Conservation (phyloP, 768 basidiomycete genomes). For the Podaxis sp. region DNA sequence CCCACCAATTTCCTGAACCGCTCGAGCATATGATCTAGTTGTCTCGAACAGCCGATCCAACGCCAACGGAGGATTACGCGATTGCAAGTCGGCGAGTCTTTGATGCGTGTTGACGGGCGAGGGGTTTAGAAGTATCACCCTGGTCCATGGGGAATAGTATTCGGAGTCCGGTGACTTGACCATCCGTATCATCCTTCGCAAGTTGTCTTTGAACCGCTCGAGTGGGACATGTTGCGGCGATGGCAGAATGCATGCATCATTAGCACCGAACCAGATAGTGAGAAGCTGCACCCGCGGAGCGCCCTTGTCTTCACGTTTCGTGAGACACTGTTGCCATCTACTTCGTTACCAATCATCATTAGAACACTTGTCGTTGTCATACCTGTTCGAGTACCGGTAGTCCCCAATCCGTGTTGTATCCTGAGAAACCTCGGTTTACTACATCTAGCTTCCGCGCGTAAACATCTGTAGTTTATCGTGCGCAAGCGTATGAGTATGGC, state of each 20-base stretch:
- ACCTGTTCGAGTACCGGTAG: slow-evolving; percentile 80
- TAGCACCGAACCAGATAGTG: slow-evolving; percentile 88
- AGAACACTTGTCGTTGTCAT: slow-evolving; percentile 14
- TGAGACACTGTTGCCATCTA: slow-evolving; percentile 48
- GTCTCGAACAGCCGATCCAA: slow-evolving; percentile 63
- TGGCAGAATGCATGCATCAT: slow-evolving; percentile 73
- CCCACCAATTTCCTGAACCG: slow-evolving; percentile 59
- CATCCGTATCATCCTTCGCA: slow-evolving; percentile 60
- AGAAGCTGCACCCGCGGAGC: slow-evolving; percentile 69
- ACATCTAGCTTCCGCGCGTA: slow-evolving; percentile 85
- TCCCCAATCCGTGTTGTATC: slow-evolving; percentile 88
- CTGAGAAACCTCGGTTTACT: slow-evolving; percentile 79
- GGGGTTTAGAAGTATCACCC: slow-evolving; percentile 79
- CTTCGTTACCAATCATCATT: neutral
- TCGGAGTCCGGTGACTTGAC: slow-evolving; percentile 61
- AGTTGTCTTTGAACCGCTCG: slow-evolving; percentile 59
- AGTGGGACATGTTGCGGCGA: slow-evolving; percentile 79
- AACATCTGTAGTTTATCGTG: slow-evolving; percentile 43
- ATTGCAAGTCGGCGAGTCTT: slow-evolving; percentile 48
- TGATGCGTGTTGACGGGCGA: slow-evolving; percentile 76
- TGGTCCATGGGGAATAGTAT: slow-evolving; percentile 69
- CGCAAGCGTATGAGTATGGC: slow-evolving; percentile 3
- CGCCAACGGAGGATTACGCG: slow-evolving; percentile 47
- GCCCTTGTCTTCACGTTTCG: slow-evolving; percentile 45
- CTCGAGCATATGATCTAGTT: slow-evolving; percentile 70